These are phyloP conservation scores for Cutaneotrichosporon arboriforme DNA, from an alignment of 1,284 basidiomycete genomes.

Conservation along the genomic window DNA sequence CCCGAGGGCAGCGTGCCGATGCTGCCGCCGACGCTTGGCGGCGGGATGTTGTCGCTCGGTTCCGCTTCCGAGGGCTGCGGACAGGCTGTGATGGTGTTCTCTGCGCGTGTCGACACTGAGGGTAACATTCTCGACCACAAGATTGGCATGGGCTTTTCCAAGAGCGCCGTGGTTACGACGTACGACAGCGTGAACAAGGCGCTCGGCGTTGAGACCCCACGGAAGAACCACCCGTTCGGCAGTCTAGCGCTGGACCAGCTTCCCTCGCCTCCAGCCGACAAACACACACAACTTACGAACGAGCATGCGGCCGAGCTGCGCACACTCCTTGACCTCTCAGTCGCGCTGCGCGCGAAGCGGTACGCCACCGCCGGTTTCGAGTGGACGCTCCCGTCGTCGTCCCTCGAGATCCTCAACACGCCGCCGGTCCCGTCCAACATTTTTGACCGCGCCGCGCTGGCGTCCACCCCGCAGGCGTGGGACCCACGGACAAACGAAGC, in stretches of 20 bases:
- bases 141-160: conserved; percentile 65
- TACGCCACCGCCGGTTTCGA: conserved; percentile 30
- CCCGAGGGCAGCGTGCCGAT: conserved; percentile 63
- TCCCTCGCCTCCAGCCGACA: not conserved
- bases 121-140: conserved; percentile 68
- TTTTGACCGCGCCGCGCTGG: conserved; percentile 16
- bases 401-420: conserved; percentile 16
- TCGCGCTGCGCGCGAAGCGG: conserved; percentile 30
- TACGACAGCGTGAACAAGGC: conserved; percentile 66
- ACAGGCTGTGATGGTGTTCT: conserved; percentile 70
- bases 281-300: conserved; percentile 2
- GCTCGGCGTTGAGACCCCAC: conserved; percentile 48
- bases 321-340: conserved; percentile 46
- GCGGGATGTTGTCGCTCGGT: conserved; percentile 58
- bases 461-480: conserved; percentile 26
- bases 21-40: conserved; percentile 55
- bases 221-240: conserved; percentile 28
- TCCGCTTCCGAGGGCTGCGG: conserved; percentile 24
- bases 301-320: conserved; percentile 47
- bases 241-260: conserved; percentile 4
- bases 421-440: conserved; percentile 16
- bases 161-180: conserved; percentile 60
- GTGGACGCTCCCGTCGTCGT: conserved; percentile 16
- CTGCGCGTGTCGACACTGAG: conserved; percentile 59
- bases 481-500: not conserved